Evolutionary conservation across 345 rosid genomes (phyloP).

Genomic region (Dipteronia sinensis): DNA sequence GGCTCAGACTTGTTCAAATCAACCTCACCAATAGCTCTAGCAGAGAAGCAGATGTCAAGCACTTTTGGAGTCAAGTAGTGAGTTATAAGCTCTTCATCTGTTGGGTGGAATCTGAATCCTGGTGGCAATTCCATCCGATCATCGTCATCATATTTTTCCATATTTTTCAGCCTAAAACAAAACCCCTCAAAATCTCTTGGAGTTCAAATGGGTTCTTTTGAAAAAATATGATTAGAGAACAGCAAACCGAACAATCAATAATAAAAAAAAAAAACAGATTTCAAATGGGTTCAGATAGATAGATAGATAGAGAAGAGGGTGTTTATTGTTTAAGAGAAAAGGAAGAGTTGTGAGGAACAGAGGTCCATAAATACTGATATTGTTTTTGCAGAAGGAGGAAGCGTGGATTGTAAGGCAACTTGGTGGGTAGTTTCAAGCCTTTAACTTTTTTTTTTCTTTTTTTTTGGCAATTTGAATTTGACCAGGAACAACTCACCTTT

Average conservation of each 20-base stretch:
- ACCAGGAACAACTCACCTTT: constrained; percentile 20
- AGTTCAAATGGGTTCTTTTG: neutral
- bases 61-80: constrained; percentile 55
- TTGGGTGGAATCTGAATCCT: constrained; percentile 65
- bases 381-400: constrained; percentile 27
- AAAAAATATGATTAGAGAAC: too few relatives aligned
- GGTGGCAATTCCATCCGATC: constrained; percentile 60
- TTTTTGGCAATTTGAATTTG: constrained; percentile 22
- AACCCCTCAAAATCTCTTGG: neutral
- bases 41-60: constrained; percentile 35
- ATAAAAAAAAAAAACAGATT: neutral
- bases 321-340: constrained; percentile 15
- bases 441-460: neutral
- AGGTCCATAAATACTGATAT: constrained; percentile 39
- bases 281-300: neutral
- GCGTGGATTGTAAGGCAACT: constrained; percentile 49
- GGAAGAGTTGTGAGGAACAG: constrained; percentile 17
- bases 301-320: neutral
- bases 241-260: too few relatives aligned
- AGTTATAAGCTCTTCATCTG: constrained; percentile 62
- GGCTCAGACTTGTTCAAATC: constrained; percentile 74
- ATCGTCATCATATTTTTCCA: constrained; percentile 35
- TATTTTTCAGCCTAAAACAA: constrained; percentile 1
- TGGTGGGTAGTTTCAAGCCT: constrained; percentile 31
- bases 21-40: constrained; percentile 60